phyloP scores from a whole-genome alignment of 2,329 filamentous ascomycete species.

The Colletotrichum salicis region DNA sequence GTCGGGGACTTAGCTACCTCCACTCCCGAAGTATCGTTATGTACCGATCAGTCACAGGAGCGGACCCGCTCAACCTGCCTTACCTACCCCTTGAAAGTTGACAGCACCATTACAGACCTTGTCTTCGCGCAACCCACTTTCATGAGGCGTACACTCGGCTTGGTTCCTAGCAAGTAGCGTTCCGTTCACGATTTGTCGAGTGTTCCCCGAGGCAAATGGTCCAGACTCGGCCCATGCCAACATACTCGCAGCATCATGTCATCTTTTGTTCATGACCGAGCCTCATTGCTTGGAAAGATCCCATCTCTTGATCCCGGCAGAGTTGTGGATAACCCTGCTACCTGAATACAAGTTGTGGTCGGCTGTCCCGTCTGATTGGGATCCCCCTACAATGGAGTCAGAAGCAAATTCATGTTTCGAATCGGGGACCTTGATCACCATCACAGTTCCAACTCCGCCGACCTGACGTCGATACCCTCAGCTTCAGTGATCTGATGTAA shows the following conservation, averaged over 20 bases:
- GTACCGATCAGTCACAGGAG: conserved; percentile 27
- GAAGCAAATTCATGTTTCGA: conserved; percentile 20
- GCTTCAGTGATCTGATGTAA: conserved; percentile 18
- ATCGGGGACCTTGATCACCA: conserved; percentile 25
- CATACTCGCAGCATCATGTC: conserved; percentile 27
- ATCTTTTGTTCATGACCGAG: conserved; percentile 25
- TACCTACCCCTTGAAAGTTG: conserved; percentile 18
- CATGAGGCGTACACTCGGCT: conserved; percentile 11
- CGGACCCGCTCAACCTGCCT: conserved; percentile 27
- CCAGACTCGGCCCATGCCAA: conserved; percentile 21
- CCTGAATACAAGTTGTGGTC: conserved; percentile 11
- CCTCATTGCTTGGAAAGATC: conserved; percentile 5
- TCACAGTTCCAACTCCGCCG: conserved; percentile 14
- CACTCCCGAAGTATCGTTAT: conserved; percentile 30
- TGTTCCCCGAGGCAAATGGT: conserved; percentile 22
- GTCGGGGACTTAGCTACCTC: conserved; percentile 32
- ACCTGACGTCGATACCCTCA: conserved; percentile 23
- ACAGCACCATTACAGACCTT: conserved; percentile 31
- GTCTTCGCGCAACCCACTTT: conserved; percentile 21
- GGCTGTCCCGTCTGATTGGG: conserved; percentile 16
- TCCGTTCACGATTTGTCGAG: conserved; percentile 11
- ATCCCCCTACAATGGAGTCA: conserved; percentile 10
- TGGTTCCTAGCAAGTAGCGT: conserved; percentile 17
- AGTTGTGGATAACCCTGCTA: conserved; percentile 18
- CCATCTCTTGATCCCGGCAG: conserved; percentile 19